Base-by-base conservation (phyloP, 2,329 filamentous ascomycete species). In the Monilinia vaccinii-corymbosi region DNA sequence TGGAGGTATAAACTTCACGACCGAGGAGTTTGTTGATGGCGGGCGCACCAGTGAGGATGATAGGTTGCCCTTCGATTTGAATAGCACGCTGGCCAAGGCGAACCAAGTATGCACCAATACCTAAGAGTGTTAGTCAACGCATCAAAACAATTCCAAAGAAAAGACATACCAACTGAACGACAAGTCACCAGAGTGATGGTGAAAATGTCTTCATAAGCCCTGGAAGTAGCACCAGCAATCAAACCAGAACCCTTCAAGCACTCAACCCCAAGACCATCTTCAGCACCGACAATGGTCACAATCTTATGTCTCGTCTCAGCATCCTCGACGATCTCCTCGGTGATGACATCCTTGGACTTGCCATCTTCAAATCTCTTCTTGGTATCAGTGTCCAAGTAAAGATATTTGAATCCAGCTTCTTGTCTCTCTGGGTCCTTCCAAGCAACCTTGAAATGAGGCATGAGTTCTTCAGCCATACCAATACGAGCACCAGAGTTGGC, bases 401-500 rank as follows among this genome's bases (percentile, higher is more conserved):
- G 83, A 77, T 99, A 99, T 72, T 95, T 94, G 82, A 99, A 99
- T 58, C 94, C 94, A 67, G 84, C 79, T 73, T 96, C 89, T 47
- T 90, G 94, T 74, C 86, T 91, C 64, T 77, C 76, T 3, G 82
- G 76, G 68, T 97, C 87, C 73, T 96, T 97, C 92, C 93, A 99
- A 2, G 93, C 94, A 59, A 97, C 92, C 66, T 89, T 94, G 82
- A 97, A 97, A 79, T 96, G 88, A 28, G 93, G 92, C 75, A 99
- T 96, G 65, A 99, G 81, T 80, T 97, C 94, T 69, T 96, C 92
- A 63, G 94, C 94, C 75, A 99, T 87, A 71, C 94, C 94, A 69
- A 99, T 90, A 72, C 94, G 92, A 67, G 94, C 94, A 83, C 94
- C 94, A 62, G 94, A 99, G 82, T 99, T 99, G 73, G 94, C 94